phyloP scores from a whole-genome alignment of 805 yeast genomes.

The Lipomyces chichibuensis region DNA sequence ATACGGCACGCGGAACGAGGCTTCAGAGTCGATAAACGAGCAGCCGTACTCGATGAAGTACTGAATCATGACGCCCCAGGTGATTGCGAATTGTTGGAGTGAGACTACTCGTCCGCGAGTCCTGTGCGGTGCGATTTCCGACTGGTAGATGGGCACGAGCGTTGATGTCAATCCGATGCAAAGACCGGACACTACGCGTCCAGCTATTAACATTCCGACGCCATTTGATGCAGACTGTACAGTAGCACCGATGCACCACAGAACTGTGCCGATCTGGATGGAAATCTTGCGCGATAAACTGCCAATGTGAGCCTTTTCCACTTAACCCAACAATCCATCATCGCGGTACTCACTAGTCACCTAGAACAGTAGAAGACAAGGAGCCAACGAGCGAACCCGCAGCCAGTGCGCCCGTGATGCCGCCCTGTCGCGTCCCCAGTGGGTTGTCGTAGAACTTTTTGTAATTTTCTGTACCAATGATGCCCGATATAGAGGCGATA shows the following conservation, averaged over 20 bases:
- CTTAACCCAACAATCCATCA: neutral
- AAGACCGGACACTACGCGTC: conserved; percentile 74
- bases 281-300: neutral
- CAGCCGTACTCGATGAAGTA: neutral
- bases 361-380: neutral
- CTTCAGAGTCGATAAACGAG: conserved; percentile 70
- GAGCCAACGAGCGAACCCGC: neutral
- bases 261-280: neutral
- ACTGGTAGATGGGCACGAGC: conserved; percentile 82
- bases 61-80: neutral
- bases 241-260: neutral
- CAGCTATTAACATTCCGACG: conserved; percentile 49
- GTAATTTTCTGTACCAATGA: too few species aligned
- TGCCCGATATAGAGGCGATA: too few species aligned
- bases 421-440: neutral
- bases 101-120: conserved; percentile 83
- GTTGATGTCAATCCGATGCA: conserved; percentile 84
- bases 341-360: neutral
- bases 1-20: conserved; percentile 54
- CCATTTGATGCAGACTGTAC: neutral
- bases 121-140: conserved; percentile 84
- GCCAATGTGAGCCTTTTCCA: neutral
- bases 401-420: neutral
- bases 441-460: too few species aligned
- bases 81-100: conserved; percentile 76